Evolutionary conservation across 2,329 filamentous ascomycete species (phyloP).

Genomic region (Canariomyces notabilis): DNA sequence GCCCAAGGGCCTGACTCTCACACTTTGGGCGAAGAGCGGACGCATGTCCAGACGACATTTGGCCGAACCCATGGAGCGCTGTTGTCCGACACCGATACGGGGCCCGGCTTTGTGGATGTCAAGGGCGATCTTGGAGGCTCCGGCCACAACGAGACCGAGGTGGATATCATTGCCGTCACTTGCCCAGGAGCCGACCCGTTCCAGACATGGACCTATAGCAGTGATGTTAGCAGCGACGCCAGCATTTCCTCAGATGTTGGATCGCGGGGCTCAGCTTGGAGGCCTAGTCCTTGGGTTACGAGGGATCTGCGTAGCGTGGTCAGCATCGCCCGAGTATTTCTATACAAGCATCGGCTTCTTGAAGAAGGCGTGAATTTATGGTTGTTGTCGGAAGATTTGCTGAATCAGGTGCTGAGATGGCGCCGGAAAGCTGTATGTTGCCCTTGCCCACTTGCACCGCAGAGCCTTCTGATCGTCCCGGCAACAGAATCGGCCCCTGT

Average conservation of each 20-base stretch:
- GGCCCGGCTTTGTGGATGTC: slow-evolving; percentile 38
- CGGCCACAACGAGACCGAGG: slow-evolving; percentile 48
- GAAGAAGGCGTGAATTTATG: slow-evolving; percentile 40
- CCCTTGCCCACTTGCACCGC: not conserved
- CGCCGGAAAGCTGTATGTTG: slow-evolving; percentile 22
- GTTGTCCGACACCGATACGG: slow-evolving; percentile 17
- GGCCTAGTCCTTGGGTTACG: slow-evolving; percentile 40
- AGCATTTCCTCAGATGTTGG: slow-evolving; percentile 29
- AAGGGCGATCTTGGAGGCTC: slow-evolving; percentile 39
- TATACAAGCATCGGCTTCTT: slow-evolving; percentile 46
- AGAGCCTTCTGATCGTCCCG: slow-evolving; percentile 14
- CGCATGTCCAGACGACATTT: not conserved
- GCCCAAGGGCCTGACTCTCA: not conserved
- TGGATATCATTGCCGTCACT: slow-evolving; percentile 50
- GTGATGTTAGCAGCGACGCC: slow-evolving; percentile 44
- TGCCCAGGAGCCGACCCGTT: slow-evolving; percentile 49
- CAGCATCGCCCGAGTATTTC: slow-evolving; percentile 43
- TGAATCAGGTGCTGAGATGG: slow-evolving; percentile 38
- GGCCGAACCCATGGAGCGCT: not conserved
- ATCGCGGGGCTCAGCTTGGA: slow-evolving; percentile 10
- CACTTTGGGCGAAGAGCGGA: not conserved
- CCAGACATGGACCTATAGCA: slow-evolving; percentile 50
- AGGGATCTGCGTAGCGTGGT: slow-evolving; percentile 47
- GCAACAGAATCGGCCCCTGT: slow-evolving; percentile 43
- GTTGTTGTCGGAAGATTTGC: slow-evolving; percentile 41